These are phyloP conservation scores for Lathyrus aphaca DNA, from an alignment of 306 rosid genomes.

Conservation along the genomic window DNA sequence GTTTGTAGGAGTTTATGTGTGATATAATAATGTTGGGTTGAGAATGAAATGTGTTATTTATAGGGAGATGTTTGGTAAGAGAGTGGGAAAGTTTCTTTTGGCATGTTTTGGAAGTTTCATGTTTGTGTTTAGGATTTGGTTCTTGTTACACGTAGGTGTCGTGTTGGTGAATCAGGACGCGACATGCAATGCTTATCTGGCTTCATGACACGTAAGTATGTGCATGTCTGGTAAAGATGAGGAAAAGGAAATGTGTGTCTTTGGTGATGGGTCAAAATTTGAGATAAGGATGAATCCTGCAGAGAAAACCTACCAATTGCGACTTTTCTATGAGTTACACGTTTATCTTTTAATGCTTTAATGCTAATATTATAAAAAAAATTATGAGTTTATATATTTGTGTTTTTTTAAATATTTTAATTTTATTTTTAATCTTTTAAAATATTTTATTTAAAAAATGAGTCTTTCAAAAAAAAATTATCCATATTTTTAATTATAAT, in stretches of 20 bases:
- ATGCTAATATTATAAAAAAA: too few species aligned
- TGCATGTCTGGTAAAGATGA: not conserved
- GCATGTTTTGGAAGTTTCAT: conserved; percentile 31
- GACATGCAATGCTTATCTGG: conserved; percentile 35
- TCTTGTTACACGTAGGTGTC: conserved; percentile 39
- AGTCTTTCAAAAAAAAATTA: too few species aligned
- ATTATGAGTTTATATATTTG: too few species aligned
- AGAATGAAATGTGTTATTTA: not conserved
- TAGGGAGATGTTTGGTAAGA: not conserved
- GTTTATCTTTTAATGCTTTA: too few species aligned
- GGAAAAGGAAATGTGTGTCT: conserved; percentile 12
- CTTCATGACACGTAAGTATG: conserved; percentile 38
- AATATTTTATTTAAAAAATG: too few species aligned
- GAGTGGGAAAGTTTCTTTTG: not conserved
- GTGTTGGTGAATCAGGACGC: conserved; percentile 39
- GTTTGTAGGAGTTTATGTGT: not conserved
- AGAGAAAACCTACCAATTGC: not conserved
- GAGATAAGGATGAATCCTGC: not conserved
- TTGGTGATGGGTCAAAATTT: conserved; percentile 15
- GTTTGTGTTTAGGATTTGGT: conserved; percentile 8
- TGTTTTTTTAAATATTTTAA: too few species aligned
- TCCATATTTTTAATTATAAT: too few species aligned
- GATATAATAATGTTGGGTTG: not conserved
- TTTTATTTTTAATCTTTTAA: too few species aligned
- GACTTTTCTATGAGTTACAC: not conserved